Base-by-base conservation (phyloP, 495 filamentous ascomycete genomes). In the Filosporella fistucella region DNA sequence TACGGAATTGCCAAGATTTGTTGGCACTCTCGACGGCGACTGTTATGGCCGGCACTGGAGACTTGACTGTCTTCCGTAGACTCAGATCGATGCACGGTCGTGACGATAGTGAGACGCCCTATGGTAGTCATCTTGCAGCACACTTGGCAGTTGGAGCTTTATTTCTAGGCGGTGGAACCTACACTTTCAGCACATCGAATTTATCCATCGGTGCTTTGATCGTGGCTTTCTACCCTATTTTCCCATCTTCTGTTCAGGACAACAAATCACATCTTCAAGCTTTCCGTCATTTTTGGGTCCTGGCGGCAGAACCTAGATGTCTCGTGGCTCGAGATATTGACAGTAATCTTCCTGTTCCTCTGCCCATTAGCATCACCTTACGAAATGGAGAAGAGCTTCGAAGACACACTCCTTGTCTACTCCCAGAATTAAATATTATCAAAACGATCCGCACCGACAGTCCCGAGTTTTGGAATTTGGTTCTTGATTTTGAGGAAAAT, bases 251-350 rank as follows among this genome's bases (percentile, higher is more conserved):
- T 3, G 85, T 96, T 3, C 82, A 93, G 40, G 93, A 97, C 68
- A 96, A 96, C 59, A 86, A 84, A 59, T 89, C 86, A 21, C 93
- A 99, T 52, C 75, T 97, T 3, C 93, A 99, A 73, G 93, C 93
- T 6, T 95, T 97, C 73, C 84, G 94, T 1, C 93, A 99, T 64
- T 82, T 99, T 59, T 99, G 93, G 93, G 90, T 95, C 12, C 75
- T 99, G 9, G 93, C 94, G 5, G 84, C 89, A 6, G 93, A 97
- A 51, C 79, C 88, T 0, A 81, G 93, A 40, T 97, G 93, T 60
- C 74, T 97, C 4, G 75, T 99, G 3, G 76, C 85, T 7, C 84
- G 88, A 36, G 91, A 97, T 52, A 77, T 91, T 7, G 85, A 88
- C 46, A 91, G 86, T 0, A 76, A 85, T 44, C 81, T 84, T 10